Evolutionary conservation across 108 stramenopile genomes (phyloP).

Genomic region (Schizochytrium sp.): DNA sequence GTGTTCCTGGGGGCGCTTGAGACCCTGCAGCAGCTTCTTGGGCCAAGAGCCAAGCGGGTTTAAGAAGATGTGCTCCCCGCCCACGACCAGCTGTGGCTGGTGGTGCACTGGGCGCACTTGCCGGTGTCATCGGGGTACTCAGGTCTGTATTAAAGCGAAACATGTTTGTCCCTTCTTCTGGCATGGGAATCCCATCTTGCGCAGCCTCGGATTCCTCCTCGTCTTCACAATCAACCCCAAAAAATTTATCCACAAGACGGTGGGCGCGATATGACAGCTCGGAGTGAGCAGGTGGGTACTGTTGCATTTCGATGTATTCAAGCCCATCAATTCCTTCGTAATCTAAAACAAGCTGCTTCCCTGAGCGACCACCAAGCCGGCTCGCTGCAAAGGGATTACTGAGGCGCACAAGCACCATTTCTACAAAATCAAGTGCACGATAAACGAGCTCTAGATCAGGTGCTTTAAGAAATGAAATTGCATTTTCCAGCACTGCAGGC

Average conservation of each 20-base stretch:
- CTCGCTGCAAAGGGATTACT: constrained; percentile 64
- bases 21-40: neutral
- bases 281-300: constrained; percentile 52
- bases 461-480: neutral
- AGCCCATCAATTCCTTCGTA: constrained; percentile 65
- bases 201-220: neutral
- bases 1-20: neutral
- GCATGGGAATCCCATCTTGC: neutral
- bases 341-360: constrained; percentile 59
- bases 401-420: constrained; percentile 27
- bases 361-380: constrained; percentile 66
- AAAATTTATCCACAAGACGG: constrained; percentile 65
- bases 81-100: neutral
- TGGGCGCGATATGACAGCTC: constrained; percentile 62
- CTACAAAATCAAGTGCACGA: constrained; percentile 1
- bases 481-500: neutral
- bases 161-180: neutral
- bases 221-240: constrained; percentile 65
- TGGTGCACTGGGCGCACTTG: neutral
- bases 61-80: neutral
- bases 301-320: constrained; percentile 62
- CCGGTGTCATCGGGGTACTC: neutral
- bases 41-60: neutral
- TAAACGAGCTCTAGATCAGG: neutral
- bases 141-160: neutral